Conservation (phyloP, 306 rosid species). For the Castanea sativa region DNA sequence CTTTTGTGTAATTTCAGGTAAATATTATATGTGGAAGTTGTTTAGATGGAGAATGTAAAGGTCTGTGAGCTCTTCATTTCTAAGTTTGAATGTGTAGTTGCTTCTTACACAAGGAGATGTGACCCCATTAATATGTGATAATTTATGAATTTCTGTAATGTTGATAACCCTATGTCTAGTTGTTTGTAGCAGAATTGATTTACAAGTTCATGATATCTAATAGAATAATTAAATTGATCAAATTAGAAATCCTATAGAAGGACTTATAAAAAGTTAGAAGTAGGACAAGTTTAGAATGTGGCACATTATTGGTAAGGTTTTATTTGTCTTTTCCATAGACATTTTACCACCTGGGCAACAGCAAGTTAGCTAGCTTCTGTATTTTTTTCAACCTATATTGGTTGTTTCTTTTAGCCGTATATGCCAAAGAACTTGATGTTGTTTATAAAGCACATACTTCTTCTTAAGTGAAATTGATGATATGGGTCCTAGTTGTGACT, state of each 20-base stretch:
- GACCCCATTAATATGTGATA: neutral
- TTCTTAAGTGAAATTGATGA: too few species aligned
- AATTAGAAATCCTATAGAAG: neutral
- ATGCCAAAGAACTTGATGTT: neutral
- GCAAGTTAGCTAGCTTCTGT: neutral
- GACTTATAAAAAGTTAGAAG: neutral
- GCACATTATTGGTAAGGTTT: too few species aligned
- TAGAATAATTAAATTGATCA: neutral
- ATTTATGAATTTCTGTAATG: neutral
- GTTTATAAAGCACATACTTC: neutral
- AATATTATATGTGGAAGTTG: conserved; percentile 79
- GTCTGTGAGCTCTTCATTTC: conserved; percentile 39
- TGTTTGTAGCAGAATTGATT: conserved; percentile 19
- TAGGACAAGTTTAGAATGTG: neutral
- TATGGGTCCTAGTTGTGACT: too few species aligned
- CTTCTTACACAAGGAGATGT: neutral
- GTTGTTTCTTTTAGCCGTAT: neutral
- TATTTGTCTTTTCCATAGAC: too few species aligned
- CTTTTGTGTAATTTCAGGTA: conserved; percentile 58
- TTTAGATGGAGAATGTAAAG: conserved; percentile 70
- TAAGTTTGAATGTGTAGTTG: neutral
- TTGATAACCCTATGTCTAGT: neutral
- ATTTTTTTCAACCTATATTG: neutral
- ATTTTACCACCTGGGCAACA: neutral
- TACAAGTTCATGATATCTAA: conserved; percentile 6